phyloP scores from a whole-genome alignment of 257 asterid genomes.

The Misopates orontium region DNA sequence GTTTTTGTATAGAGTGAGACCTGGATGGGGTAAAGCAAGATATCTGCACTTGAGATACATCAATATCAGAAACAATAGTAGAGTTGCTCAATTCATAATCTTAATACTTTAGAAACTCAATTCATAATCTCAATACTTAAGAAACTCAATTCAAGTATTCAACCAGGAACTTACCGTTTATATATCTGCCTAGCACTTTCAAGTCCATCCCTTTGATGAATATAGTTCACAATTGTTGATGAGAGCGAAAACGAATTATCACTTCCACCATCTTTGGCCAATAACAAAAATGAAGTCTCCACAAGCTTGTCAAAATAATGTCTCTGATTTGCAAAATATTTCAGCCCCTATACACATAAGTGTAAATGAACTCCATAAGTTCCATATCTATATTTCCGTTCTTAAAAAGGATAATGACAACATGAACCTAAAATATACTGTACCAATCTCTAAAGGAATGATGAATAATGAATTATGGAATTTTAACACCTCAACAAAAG shows the following conservation, averaged over 20 bases:
- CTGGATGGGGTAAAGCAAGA: constrained; percentile 86
- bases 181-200: constrained; percentile 69
- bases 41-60: constrained; percentile 47
- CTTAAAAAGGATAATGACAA: constrained; percentile 3
- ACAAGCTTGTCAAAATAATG: constrained; percentile 71
- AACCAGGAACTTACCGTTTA: constrained; percentile 54
- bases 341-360: constrained; percentile 65
- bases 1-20: constrained; percentile 55
- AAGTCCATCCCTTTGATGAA: constrained; percentile 75
- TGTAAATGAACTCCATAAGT: constrained; percentile 16
- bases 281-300: constrained; percentile 47
- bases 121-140: constrained; percentile 7
- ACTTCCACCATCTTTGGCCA: constrained; percentile 76
- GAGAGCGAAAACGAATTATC: constrained; percentile 82
- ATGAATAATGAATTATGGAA: background rate
- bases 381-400: background rate
- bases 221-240: constrained; percentile 49
- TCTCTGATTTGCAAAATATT: constrained; percentile 64
- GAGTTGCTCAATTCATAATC: background rate
- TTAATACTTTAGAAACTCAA: background rate
- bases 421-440: background rate
- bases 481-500: background rate
- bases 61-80: constrained; percentile 18
- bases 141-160: constrained; percentile 2
- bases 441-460: background rate